Conservation (phyloP, 2,329 filamentous ascomycete genomes). For the Fusarium sp. region DNA sequence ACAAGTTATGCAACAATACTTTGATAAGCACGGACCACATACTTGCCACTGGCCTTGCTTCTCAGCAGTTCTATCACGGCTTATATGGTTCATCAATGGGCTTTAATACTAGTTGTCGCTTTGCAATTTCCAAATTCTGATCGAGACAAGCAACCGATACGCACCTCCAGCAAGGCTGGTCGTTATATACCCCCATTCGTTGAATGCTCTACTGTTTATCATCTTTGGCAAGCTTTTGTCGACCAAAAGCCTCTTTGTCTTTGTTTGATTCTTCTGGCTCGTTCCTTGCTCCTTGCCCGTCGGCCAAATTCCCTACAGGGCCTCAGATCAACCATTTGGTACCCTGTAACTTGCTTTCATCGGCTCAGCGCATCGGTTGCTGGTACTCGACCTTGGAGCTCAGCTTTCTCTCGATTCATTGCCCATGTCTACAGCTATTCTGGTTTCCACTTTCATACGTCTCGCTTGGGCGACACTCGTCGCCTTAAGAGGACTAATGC, state of each 20-base stretch:
- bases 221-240: background rate
- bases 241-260: background rate
- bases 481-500: conserved; percentile 36
- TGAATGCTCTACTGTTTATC: background rate
- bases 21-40: background rate
- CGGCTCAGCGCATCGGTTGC: background rate
- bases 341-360: background rate
- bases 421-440: conserved; percentile 20
- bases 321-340: background rate
- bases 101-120: background rate
- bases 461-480: conserved; percentile 34
- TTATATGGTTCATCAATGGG: background rate
- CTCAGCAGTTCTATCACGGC: background rate
- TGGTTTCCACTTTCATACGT: conserved; percentile 34
- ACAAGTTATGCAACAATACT: background rate
- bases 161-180: background rate
- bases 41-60: background rate
- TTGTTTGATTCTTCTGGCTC: conserved; percentile 34
- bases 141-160: background rate
- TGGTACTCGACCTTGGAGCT: background rate
- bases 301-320: conserved; percentile 11
- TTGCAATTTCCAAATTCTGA: background rate
- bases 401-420: background rate
- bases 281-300: background rate
- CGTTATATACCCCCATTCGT: background rate